A percentile compares a stretch with the other conserved stretches of the same genome.
Conservation (phyloP, 768 basidiomycete genomes). For the Thelephora ganbajun region DNA sequence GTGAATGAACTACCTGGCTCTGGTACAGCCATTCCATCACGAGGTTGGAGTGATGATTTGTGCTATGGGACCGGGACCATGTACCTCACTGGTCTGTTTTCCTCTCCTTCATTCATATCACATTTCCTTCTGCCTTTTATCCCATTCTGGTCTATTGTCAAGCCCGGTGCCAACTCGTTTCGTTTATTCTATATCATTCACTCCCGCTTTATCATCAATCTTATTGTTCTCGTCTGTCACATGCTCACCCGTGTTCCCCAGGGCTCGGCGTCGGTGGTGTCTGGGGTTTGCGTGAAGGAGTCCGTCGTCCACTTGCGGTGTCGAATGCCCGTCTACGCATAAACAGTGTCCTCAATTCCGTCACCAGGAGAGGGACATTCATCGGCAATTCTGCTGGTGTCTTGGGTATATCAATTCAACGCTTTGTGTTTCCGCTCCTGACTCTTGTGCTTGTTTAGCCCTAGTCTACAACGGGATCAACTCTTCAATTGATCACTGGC, state of each 20-base stretch:
- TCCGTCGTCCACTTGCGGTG: conserved; percentile 74
- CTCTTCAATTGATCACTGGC: conserved; percentile 77
- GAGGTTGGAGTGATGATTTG: conserved; percentile 98
- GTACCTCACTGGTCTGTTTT: conserved; percentile 89
- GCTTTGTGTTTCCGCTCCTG: conserved; percentile 20
- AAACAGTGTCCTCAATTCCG: conserved; percentile 93
- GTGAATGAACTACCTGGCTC: conserved; percentile 81
- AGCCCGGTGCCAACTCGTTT: conserved; percentile 2
- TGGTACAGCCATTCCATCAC: conserved; percentile 79
- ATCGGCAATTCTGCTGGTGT: conserved; percentile 98
- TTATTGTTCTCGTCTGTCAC: conserved; percentile 75
- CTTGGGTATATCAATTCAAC: conserved; percentile 55
- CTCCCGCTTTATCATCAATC: conserved; percentile 59
- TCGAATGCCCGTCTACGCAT: conserved; percentile 81
- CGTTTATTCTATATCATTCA: conserved; percentile 13
- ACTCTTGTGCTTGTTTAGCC: conserved; percentile 38
- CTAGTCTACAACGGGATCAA: conserved; percentile 95
- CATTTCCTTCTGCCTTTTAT: conserved; percentile 12
- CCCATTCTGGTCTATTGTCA: conserved; percentile 7
- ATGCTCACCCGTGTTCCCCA: conserved; percentile 54
- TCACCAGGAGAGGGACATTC: conserved; percentile 93
- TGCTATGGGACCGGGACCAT: conserved; percentile 99
- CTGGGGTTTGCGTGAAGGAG: conserved; percentile 95
- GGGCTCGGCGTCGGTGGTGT: conserved; percentile 89
- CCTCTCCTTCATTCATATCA: conserved; percentile 37